Conservation (phyloP, 164 flowering plant species). For the Euptelea pleiosperma region DNA sequence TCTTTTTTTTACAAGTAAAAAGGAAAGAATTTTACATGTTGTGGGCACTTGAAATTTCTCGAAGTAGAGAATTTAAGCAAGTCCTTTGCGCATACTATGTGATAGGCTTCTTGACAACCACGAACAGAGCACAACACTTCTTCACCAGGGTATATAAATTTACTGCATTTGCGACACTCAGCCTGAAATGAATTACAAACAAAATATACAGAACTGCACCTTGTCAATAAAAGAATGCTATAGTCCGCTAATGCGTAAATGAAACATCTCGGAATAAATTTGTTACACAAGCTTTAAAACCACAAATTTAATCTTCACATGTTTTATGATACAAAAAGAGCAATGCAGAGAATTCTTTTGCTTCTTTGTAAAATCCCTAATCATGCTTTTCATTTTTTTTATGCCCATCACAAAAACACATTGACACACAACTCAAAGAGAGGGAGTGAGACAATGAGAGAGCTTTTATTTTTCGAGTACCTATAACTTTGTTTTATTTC, state of each 20-base stretch:
- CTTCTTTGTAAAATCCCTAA: no score
- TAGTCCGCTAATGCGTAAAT: background rate
- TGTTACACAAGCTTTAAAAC: background rate
- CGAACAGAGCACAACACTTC: conserved; percentile 60
- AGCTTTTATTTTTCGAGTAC: no score
- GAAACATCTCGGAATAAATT: background rate
- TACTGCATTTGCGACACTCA: conserved; percentile 62
- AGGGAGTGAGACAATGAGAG: no score
- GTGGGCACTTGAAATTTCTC: conserved; percentile 80
- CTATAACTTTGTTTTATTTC: no score
- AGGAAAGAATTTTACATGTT: conserved; percentile 57
- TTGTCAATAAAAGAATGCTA: background rate
- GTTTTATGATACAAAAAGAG: background rate
- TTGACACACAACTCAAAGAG: no score
- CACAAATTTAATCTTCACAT: background rate
- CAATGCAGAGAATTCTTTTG: no score
- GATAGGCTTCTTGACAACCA: conserved; percentile 58
- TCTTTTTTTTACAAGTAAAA: background rate
- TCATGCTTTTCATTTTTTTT: no score
- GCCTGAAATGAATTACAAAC: conserved; percentile 39
- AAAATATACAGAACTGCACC: background rate
- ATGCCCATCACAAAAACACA: no score
- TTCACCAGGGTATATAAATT: conserved; percentile 48
- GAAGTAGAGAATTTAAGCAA: conserved; percentile 29
- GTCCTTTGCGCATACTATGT: conserved; percentile 52